Base-by-base conservation (phyloP, 2,329 filamentous ascomycete species). In the Verticillium nonalfalfae region DNA sequence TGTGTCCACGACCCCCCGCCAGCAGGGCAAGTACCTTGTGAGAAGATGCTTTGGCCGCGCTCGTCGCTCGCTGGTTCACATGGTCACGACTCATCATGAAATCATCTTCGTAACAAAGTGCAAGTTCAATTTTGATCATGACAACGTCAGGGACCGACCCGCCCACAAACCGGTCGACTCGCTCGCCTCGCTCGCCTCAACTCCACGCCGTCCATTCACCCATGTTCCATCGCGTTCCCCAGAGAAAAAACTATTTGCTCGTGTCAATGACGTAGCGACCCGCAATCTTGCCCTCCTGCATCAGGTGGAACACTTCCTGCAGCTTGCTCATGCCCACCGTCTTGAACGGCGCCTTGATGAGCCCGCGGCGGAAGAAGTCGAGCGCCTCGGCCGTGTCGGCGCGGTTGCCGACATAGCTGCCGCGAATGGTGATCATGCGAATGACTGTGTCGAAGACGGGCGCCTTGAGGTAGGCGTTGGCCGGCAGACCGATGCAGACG, bases 321-420 rank as follows among this genome's bases (percentile, higher is more conserved):
- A 98, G 81, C 76, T 97, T 83, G 70, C 87, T 89, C 63, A 97
- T 81, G 14, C 92, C 91, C 59, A 92, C 87, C 7, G 85, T 85
- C 88, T 97, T 96, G 85, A 84, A 95, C 7, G 94, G 94, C 5
- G 88, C 87, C 72, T 91, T 89, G 83, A 98, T 93, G 66, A 96
- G 78, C 15, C 94, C 94, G 26, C 90, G 84, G 61, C 84, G 79
- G 81, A 86, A 97, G 80, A 97, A 97, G 67, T 97, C 93, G 65
- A 98, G 81, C 2, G 94, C 93, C 80, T 98, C 94, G 59, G 88
- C 85, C 1, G 88, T 89, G 74, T 98, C 94, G 73, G 90, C 87
- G 67, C 94, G 86, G 81, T 96, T 97, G 62, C 94, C 94, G 67
- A 98, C 94, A 73, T 97, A 97, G 69, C 88, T 92, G 63, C 93